Base-by-base conservation (phyloP, 495 filamentous ascomycete species). In the Tuber magnatum region DNA sequence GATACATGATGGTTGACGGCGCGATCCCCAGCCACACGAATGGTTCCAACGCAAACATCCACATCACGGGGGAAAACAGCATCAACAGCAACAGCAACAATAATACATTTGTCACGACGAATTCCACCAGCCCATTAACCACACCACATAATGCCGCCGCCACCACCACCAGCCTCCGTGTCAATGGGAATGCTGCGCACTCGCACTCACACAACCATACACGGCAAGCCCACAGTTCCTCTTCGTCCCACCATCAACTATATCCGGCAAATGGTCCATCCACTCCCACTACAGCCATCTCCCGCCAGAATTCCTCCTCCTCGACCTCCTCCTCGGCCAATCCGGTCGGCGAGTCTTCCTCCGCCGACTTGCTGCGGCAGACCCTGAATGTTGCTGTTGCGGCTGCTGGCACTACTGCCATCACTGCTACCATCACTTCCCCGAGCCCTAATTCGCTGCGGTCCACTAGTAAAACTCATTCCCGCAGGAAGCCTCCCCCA, bases 251-350 rank as follows among this genome's bases (percentile, higher is more conserved):
- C 41, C 77, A 79, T 44, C 77, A 79, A 24, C 65, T 51, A 7
- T 77, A 77, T 80, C 77, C 78, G 38, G 71, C 77, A 32, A 80
- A 77, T 77, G 77, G 74, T 20, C 78, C 78, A 42, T 80, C 78
- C 40, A 73, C 78, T 44, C 78, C 78, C 48, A 81, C 80, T 43
- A 81, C 80, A 10, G 80, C 80, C 7, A 81, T 81, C 70, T 81
- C 78, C 43, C 80, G 80, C 39, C 80, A 81, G 42, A 78, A 81
- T 75, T 81, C 80, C n/a, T 81, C 79, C 7, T 80, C 79, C 5
- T 80, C 79, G 38, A 81, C 75, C 39, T 75, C 80, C 32, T 81
- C 79, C 41, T 81, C 77, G 32, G 73, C 73, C 74, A 77, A 74
- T 18, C 80, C 78, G 32, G 28, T 74, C n/a, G 75, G 75, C 32